phyloP scores from a whole-genome alignment of 1,139 yeast genomes.

The Pichia sp. region DNA sequence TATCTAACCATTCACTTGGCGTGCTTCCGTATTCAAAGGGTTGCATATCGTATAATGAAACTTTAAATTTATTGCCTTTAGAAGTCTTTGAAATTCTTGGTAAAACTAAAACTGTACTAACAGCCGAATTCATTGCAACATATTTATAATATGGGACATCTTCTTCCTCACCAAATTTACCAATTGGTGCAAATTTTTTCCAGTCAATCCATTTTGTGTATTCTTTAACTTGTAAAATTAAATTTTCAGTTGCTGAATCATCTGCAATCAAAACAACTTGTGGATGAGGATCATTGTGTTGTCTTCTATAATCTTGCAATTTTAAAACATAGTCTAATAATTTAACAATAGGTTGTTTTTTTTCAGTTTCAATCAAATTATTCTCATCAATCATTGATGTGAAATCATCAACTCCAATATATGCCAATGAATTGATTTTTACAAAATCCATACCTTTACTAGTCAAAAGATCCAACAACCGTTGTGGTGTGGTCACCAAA shows the following conservation, averaged over 20 bases:
- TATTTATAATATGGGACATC: slow-evolving; percentile 20
- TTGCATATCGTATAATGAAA: slow-evolving; percentile 21
- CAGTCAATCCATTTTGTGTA: slow-evolving; percentile 28
- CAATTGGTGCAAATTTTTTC: slow-evolving; percentile 25
- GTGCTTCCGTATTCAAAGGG: slow-evolving; percentile 21
- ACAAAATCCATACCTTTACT: slow-evolving; percentile 28
- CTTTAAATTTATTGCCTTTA: slow-evolving; percentile 12
- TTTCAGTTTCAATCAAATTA: slow-evolving; percentile 14
- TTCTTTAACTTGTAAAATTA: slow-evolving; percentile 22
- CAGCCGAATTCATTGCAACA: slow-evolving; percentile 19
- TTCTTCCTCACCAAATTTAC: slow-evolving; percentile 19
- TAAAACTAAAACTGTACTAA: slow-evolving; percentile 21
- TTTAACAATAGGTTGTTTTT: slow-evolving; percentile 22
- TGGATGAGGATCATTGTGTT: slow-evolving; percentile 27
- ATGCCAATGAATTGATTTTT: slow-evolving; percentile 23
- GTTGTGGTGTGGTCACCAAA: slow-evolving; percentile 29
- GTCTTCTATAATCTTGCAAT: slow-evolving; percentile 26
- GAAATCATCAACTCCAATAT: slow-evolving; percentile 30
- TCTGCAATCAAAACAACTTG: slow-evolving; percentile 25
- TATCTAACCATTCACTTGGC: slow-evolving; percentile 18
- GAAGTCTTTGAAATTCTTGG: slow-evolving; percentile 13
- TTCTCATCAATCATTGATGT: slow-evolving; percentile 24
- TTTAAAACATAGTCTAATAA: slow-evolving; percentile 26
- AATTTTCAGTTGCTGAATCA: slow-evolving; percentile 14
- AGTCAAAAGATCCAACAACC: slow-evolving; percentile 29